Percentiles rank a stretch among this genome's conserved stretches.
Conservation (phyloP, 495 filamentous ascomycete genomes). For the Stereocaulon alpinum region DNA sequence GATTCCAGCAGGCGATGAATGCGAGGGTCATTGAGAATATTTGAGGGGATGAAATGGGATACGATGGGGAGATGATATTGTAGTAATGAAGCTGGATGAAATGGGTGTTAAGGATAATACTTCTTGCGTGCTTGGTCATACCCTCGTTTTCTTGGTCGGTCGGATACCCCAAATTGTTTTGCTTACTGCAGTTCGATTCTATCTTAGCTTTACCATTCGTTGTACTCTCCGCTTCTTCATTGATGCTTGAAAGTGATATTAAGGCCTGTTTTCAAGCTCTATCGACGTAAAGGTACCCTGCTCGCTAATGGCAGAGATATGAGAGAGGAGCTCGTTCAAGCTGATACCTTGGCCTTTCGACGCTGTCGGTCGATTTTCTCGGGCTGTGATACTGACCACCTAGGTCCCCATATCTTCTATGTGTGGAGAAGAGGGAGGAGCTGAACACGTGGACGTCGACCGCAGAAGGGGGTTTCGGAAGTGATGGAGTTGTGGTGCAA, state of each 20-base stretch:
- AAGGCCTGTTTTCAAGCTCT: too few relatives aligned
- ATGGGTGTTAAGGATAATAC: background rate
- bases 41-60: conserved; percentile 30
- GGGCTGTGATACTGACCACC: too few relatives aligned
- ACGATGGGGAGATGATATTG: background rate
- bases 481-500: too few relatives aligned
- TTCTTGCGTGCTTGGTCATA: background rate
- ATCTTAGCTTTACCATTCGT: background rate
- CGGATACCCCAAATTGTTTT: conserved; percentile 13
- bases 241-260: background rate
- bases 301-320: too few relatives aligned
- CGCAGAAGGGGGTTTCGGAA: too few relatives aligned
- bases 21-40: conserved; percentile 81
- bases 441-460: too few relatives aligned
- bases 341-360: too few relatives aligned
- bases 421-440: too few relatives aligned
- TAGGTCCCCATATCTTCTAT: too few relatives aligned
- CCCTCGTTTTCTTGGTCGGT: conserved; percentile 10
- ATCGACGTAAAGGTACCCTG: too few relatives aligned
- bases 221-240: background rate
- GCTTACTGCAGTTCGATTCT: background rate
- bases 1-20: conserved; percentile 77
- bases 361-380: too few relatives aligned
- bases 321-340: too few relatives aligned
- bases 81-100: background rate